Percentiles rank a stretch among this genome's conserved stretches.
phyloP scores from a whole-genome alignment of 2,329 filamentous ascomycete species.

The Clarireedia paspali region DNA sequence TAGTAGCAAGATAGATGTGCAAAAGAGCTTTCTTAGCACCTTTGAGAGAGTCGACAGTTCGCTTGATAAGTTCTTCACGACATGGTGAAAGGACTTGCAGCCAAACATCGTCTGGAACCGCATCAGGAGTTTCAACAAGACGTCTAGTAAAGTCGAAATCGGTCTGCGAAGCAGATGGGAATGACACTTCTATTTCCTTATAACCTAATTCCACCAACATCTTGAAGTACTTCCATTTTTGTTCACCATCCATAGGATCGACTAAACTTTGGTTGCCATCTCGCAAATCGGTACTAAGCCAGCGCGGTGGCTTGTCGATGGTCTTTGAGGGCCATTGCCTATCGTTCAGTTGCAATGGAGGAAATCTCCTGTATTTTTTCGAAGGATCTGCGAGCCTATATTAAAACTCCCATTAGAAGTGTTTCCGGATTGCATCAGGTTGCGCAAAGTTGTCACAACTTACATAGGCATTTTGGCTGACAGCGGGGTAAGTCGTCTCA shows the following conservation, averaged over 20 bases:
- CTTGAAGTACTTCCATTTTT: constrained; percentile 93
- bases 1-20: constrained; percentile 93
- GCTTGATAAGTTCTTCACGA: constrained; percentile 79
- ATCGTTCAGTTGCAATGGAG: constrained; percentile 48
- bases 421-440: neutral
- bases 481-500: constrained; percentile 10
- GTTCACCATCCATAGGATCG: constrained; percentile 92
- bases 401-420: neutral
- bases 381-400: constrained; percentile 65
- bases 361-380: constrained; percentile 68
- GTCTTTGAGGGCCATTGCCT: constrained; percentile 35
- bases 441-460: neutral
- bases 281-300: constrained; percentile 81
- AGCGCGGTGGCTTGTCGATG: constrained; percentile 79
- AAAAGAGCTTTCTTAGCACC: constrained; percentile 91
- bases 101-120: constrained; percentile 81
- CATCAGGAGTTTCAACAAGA: constrained; percentile 76
- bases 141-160: constrained; percentile 93
- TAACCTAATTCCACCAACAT: constrained; percentile 89
- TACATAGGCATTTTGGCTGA: constrained; percentile 18
- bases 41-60: constrained; percentile 80
- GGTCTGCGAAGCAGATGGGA: constrained; percentile 87
- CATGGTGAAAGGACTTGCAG: constrained; percentile 90
- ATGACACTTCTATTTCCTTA: constrained; percentile 96
- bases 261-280: constrained; percentile 93